Percentiles rank a stretch among this genome's conserved stretches.
These are phyloP conservation scores for Arachnomyces sp. DNA, from an alignment of 2,329 filamentous ascomycete species.

Conservation along the genomic window DNA sequence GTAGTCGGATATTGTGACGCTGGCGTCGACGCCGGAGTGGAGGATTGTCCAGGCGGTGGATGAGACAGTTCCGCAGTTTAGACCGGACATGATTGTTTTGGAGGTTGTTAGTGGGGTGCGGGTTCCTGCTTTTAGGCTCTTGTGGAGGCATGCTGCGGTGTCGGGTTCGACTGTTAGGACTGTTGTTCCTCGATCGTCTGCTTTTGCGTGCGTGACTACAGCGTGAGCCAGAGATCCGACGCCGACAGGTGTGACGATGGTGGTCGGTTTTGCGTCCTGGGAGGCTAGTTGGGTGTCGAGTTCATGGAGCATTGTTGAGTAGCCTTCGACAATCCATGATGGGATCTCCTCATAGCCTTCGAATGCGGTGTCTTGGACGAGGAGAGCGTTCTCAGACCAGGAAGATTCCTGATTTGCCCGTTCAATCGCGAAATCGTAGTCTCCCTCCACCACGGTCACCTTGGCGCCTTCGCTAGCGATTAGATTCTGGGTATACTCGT, in stretches of 20 bases:
- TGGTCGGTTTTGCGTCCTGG: conserved; percentile 28
- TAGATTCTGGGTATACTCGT: conserved; percentile 43
- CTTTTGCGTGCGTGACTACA: conserved; percentile 59
- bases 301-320: conserved; percentile 64
- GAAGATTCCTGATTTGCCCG: conserved; percentile 39
- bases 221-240: conserved; percentile 68
- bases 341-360: conserved; percentile 61
- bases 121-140: conserved; percentile 42
- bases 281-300: conserved; percentile 53
- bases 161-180: conserved; percentile 66
- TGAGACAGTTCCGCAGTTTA: conserved; percentile 66
- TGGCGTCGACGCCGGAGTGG: conserved; percentile 51
- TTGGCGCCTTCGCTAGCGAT: conserved; percentile 58
- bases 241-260: conserved; percentile 60
- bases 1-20: conserved; percentile 52
- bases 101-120: conserved; percentile 47
- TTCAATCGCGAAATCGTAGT: conserved; percentile 58
- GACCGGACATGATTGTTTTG: conserved; percentile 64
- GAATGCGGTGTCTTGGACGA: conserved; percentile 64
- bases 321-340: conserved; percentile 70
- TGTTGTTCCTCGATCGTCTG: conserved; percentile 21
- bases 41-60: conserved; percentile 58
- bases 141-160: conserved; percentile 48
- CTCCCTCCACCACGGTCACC: conserved; percentile 48
- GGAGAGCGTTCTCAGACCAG: conserved; percentile 35